These are phyloP conservation scores for Talaromyces ruber DNA, from an alignment of 495 filamentous ascomycete species.

Conservation along the genomic window DNA sequence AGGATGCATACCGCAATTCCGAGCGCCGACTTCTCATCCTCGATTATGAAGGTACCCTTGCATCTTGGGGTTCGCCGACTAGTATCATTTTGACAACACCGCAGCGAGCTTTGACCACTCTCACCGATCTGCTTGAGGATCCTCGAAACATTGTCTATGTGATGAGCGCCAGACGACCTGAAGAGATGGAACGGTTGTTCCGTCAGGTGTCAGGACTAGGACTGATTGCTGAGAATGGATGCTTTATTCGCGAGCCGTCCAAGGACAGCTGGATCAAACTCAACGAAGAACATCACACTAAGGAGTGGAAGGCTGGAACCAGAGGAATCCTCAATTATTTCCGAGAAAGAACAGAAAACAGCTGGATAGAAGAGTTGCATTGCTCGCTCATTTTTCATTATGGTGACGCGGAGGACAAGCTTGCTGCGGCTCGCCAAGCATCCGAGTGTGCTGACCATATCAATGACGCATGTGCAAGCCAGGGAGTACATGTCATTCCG, in stretches of 20 bases:
- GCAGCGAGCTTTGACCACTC: conserved; percentile 68
- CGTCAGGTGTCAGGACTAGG: conserved; percentile 67
- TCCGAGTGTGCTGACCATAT: conserved; percentile 85
- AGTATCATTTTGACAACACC: conserved; percentile 76
- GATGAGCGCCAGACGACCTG: conserved; percentile 77
- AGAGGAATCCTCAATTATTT: conserved; percentile 75
- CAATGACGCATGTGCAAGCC: conserved; percentile 78
- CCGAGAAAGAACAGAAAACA: conserved; percentile 76
- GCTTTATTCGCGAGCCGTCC: conserved; percentile 69
- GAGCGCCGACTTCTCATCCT: conserved; percentile 72
- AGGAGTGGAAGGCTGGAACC: conserved; percentile 71
- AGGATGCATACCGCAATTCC: conserved; percentile 53
- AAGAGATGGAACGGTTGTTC: conserved; percentile 83
- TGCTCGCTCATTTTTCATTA: conserved; percentile 87
- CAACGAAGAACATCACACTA: conserved; percentile 55
- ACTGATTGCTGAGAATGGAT: conserved; percentile 87
- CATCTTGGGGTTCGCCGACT: conserved; percentile 70
- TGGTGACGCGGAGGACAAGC: conserved; percentile 66
- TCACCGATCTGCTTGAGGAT: conserved; percentile 72
- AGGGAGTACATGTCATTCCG: conserved; percentile 78
- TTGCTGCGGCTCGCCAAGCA: conserved; percentile 64
- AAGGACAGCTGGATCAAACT: conserved; percentile 62
- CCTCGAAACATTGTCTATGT: conserved; percentile 80
- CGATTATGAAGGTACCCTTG: conserved; percentile 87
- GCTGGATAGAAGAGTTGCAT: conserved; percentile 75